A percentile compares a stretch with the other conserved stretches of the same genome.
Conservation (phyloP, 2,329 filamentous ascomycete species). For the Xylariales sp. region DNA sequence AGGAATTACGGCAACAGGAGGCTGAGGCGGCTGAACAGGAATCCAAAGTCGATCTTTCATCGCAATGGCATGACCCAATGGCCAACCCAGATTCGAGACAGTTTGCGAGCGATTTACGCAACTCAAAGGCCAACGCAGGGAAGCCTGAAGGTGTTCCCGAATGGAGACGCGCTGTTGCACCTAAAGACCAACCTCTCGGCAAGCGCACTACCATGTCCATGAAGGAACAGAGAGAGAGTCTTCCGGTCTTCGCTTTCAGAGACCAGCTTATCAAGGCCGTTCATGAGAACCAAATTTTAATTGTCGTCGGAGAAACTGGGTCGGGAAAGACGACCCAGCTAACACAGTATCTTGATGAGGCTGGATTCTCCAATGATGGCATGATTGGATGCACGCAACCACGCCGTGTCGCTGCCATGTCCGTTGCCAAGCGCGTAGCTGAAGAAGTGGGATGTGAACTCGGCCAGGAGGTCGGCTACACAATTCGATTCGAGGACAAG, state of each 20-base stretch:
- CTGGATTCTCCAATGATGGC: constrained; percentile 85
- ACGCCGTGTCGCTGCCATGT: constrained; percentile 96
- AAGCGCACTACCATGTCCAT: constrained; percentile 92
- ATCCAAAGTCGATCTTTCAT: constrained; percentile 82
- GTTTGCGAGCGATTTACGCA: constrained; percentile 88
- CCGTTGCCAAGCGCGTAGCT: constrained; percentile 94
- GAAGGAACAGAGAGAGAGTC: constrained; percentile 89
- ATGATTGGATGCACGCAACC: constrained; percentile 98
- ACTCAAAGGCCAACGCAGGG: constrained; percentile 67
- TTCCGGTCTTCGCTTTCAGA: constrained; percentile 91
- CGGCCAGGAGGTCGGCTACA: constrained; percentile 95
- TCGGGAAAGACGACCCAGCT: constrained; percentile 98
- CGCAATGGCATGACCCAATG: constrained; percentile 99
- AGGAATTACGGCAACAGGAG: constrained; percentile 90
- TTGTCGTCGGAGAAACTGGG: constrained; percentile 96
- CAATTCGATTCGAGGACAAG: constrained; percentile 95
- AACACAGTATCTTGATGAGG: constrained; percentile 94
- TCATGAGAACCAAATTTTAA: constrained; percentile 86
- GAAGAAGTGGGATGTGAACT: constrained; percentile 94
- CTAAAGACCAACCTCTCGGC: constrained; percentile 82
- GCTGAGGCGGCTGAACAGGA: constrained; percentile 80
- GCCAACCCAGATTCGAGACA: constrained; percentile 83
- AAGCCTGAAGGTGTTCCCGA: constrained; percentile 81
- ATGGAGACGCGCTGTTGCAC: constrained; percentile 88
- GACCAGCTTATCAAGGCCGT: constrained; percentile 90